phyloP scores from a whole-genome alignment of 202 grass and related monocot genomes.

The Digitaria exilis region DNA sequence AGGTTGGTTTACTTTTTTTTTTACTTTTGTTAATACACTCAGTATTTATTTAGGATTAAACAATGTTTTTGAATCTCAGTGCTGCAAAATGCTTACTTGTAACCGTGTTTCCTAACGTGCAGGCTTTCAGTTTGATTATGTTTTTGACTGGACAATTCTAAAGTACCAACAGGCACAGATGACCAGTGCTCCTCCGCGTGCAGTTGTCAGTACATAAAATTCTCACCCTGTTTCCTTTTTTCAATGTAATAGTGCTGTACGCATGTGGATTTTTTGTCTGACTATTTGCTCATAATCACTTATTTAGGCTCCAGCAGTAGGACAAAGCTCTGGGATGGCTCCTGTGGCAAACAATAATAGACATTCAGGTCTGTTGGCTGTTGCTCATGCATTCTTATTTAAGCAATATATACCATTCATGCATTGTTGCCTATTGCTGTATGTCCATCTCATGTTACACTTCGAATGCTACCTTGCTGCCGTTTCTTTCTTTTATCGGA shows the following conservation, averaged over 20 bases:
- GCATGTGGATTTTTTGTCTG: constrained; percentile 14
- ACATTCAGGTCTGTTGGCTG: constrained; percentile 66
- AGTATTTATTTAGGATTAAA: background rate
- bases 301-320: constrained; percentile 55
- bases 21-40: background rate
- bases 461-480: background rate
- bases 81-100: constrained; percentile 16
- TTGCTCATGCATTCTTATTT: background rate
- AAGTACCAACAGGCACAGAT: constrained; percentile 97
- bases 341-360: constrained; percentile 63
- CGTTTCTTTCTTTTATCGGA: constrained; percentile 9
- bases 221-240: constrained; percentile 1
- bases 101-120: background rate
- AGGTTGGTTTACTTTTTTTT: constrained; percentile 53
- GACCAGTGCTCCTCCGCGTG: constrained; percentile 65
- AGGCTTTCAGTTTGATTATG: constrained; percentile 99
- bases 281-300: constrained; percentile 27
- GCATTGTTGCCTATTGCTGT: background rate
- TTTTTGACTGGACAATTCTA: constrained; percentile 98
- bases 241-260: background rate
- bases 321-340: constrained; percentile 80
- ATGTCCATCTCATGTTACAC: constrained; percentile 11
- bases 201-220: constrained; percentile 59
- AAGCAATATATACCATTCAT: background rate
- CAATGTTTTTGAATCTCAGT: background rate